Percentiles rank a stretch among this genome's conserved stretches.
Conservation (phyloP, 1,139 yeast species). For the Hansenula anomala region DNA sequence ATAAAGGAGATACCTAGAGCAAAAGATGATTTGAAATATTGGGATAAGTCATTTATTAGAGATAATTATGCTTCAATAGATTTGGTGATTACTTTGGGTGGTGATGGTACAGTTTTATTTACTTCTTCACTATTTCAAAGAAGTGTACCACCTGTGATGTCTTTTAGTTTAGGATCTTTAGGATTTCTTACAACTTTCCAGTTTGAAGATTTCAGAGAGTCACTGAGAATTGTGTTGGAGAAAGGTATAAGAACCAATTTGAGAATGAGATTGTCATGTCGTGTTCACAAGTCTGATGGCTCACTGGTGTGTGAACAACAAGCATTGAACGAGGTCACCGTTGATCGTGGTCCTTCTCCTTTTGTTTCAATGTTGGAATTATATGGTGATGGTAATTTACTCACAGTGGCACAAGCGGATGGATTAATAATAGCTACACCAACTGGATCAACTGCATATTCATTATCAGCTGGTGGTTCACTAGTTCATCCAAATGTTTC, state of each 20-base stretch:
- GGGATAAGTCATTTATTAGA: conserved; percentile 59
- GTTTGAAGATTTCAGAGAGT: conserved; percentile 61
- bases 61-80: conserved; percentile 60
- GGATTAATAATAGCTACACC: conserved; percentile 88
- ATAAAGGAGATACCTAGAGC: conserved; percentile 38
- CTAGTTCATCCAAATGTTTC: conserved; percentile 87
- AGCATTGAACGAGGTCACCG: conserved; percentile 76
- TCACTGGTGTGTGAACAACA: conserved; percentile 66
- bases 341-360: conserved; percentile 87
- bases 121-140: conserved; percentile 76
- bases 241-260: conserved; percentile 74
- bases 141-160: conserved; percentile 84
- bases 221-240: conserved; percentile 51
- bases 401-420: conserved; percentile 88
- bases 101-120: conserved; percentile 85
- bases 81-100: conserved; percentile 76
- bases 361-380: conserved; percentile 79
- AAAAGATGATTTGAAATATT: conserved; percentile 46
- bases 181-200: conserved; percentile 80
- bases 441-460: conserved; percentile 90
- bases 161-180: conserved; percentile 74
- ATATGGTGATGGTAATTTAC: conserved; percentile 73
- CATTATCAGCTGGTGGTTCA: conserved; percentile 87
- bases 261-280: conserved; percentile 77
- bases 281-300: conserved; percentile 52